These are phyloP conservation scores for Ophiostoma tasmaniense DNA, from an alignment of 2,329 filamentous ascomycete species.

Conservation along the genomic window DNA sequence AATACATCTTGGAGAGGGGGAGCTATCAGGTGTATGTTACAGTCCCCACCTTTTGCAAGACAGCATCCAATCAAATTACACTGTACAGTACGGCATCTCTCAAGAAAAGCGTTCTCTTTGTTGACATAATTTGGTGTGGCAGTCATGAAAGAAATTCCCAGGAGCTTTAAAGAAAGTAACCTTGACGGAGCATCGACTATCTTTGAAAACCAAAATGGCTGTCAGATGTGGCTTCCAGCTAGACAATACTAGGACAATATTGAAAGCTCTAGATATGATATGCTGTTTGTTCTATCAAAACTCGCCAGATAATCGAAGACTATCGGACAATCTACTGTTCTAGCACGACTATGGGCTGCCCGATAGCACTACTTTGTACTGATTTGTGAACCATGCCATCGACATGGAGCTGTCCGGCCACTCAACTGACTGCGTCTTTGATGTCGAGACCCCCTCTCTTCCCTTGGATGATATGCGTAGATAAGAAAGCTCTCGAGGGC, in stretches of 20 bases:
- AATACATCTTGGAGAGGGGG: neutral
- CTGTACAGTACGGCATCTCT: neutral
- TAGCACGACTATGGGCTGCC: neutral
- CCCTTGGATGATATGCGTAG: neutral
- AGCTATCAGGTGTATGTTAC: neutral
- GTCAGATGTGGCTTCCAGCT: neutral
- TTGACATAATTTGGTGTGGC: neutral
- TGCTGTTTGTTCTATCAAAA: neutral
- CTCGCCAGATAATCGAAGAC: neutral
- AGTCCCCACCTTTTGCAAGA: neutral
- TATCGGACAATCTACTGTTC: neutral
- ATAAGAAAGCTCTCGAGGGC: neutral
- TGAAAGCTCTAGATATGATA: neutral
- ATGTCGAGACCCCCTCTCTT: neutral
- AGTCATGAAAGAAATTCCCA: neutral
- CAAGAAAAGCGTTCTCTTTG: neutral
- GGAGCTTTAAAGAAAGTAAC: neutral
- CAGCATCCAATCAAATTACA: neutral
- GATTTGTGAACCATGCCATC: neutral
- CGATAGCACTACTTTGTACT: no score
- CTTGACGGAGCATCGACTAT: no score
- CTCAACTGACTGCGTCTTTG: no score
- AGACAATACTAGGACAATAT: neutral
- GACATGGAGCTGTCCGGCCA: neutral
- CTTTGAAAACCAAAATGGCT: neutral